Evolutionary conservation across 2,329 filamentous ascomycete species (phyloP).

Genomic region (Acephala macrosclerotiorum): DNA sequence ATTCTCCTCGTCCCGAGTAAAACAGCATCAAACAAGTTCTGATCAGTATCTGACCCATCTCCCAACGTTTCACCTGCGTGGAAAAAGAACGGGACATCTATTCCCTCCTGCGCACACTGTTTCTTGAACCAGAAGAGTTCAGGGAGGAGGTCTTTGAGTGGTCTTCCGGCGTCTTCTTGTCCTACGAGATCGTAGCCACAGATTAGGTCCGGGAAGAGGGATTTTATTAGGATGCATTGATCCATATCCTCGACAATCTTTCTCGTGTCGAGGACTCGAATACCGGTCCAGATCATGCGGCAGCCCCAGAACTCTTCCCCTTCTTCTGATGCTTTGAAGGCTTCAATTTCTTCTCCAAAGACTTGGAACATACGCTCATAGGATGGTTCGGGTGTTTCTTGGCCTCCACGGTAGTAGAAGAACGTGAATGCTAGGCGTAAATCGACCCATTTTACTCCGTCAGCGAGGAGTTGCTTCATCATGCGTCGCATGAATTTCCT

Average conservation of each 20-base stretch:
- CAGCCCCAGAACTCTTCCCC: constrained; percentile 85
- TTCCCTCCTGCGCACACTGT: constrained; percentile 76
- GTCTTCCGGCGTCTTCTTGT: constrained; percentile 81
- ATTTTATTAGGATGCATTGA: constrained; percentile 82
- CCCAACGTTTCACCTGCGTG: constrained; percentile 88
- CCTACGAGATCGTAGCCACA: constrained; percentile 91
- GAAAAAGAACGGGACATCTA: constrained; percentile 94
- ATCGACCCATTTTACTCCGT: constrained; percentile 88
- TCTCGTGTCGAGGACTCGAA: constrained; percentile 70
- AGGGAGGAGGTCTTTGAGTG: constrained; percentile 79
- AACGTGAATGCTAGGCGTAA: constrained; percentile 78
- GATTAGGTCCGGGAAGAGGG: constrained; percentile 79
- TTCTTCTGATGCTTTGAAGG: constrained; percentile 75
- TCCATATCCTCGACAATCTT: constrained; percentile 83
- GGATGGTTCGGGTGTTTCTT: constrained; percentile 71
- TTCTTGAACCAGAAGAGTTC: constrained; percentile 95
- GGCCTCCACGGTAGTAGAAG: constrained; percentile 70
- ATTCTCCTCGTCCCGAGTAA: constrained; percentile 88
- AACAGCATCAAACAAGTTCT: constrained; percentile 88
- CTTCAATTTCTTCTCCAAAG: constrained; percentile 78
- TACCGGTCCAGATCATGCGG: constrained; percentile 83
- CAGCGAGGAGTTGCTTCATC: constrained; percentile 74
- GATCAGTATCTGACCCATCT: constrained; percentile 76
- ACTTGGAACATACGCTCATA: constrained; percentile 75
- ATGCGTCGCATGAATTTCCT: constrained; percentile 76